Conservation (phyloP, 2,329 filamentous ascomycete species). For the Colletotrichum tamarilloi region DNA sequence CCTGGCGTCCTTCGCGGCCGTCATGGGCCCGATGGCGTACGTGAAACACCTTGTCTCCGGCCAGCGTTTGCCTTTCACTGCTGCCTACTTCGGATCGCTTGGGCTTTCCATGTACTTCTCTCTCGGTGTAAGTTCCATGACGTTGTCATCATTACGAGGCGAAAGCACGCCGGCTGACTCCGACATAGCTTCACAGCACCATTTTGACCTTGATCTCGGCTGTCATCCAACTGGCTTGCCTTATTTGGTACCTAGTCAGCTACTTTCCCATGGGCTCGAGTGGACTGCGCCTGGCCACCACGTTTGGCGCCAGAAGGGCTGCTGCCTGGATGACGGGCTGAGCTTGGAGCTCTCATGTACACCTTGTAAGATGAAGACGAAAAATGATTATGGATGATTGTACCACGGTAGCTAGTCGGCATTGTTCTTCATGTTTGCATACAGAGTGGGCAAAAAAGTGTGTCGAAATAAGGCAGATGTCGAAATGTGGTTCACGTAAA, state of each 20-base stretch:
- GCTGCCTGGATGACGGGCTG: constrained; percentile 88
- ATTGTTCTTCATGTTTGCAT: background rate
- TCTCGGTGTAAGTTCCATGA: constrained; percentile 78
- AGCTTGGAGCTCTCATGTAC: background rate
- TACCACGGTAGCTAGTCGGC: background rate
- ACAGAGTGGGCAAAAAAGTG: background rate
- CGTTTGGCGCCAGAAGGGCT: constrained; percentile 86
- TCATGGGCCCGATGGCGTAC: constrained; percentile 92
- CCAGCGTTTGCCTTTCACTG: constrained; percentile 89
- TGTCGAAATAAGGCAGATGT: background rate
- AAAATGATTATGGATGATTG: background rate
- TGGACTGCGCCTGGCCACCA: constrained; percentile 86
- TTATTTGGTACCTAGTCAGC: constrained; percentile 94
- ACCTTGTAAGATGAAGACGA: background rate
- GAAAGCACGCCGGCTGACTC: constrained; percentile 39
- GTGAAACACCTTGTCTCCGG: constrained; percentile 85
- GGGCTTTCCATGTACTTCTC: constrained; percentile 91
- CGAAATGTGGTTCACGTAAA: background rate
- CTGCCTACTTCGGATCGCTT: constrained; percentile 95
- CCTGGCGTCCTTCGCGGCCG: constrained; percentile 89
- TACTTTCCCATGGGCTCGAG: constrained; percentile 98
- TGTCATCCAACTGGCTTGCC: constrained; percentile 82
- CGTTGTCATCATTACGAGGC: background rate
- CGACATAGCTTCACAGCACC: constrained; percentile 79
- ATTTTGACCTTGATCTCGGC: constrained; percentile 87